Conservation (phyloP, 2,329 filamentous ascomycete genomes). For the Colletotrichum falcatum region DNA sequence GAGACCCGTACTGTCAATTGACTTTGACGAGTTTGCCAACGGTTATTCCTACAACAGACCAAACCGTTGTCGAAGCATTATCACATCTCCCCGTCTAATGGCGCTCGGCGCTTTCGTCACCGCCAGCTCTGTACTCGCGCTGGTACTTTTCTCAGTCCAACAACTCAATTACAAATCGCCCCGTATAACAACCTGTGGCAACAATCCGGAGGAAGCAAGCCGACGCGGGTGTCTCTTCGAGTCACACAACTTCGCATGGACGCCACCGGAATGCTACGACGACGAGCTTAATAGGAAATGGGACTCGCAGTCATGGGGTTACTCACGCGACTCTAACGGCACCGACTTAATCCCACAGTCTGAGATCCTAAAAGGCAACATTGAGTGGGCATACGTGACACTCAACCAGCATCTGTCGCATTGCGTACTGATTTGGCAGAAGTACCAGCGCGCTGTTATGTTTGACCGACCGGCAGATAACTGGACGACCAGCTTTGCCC, state of each 20-base stretch:
- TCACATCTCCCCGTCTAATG: too few species aligned
- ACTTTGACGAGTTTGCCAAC: too few species aligned
- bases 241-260: conserved; percentile 3
- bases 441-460: neutral
- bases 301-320: neutral
- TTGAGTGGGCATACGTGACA: neutral
- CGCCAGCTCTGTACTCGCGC: too few species aligned
- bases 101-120: too few species aligned
- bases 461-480: neutral
- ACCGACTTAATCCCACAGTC: neutral
- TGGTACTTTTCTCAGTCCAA: too few species aligned
- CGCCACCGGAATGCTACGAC: neutral
- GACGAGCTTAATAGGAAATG: neutral
- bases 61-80: too few species aligned
- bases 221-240: neutral
- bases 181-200: neutral
- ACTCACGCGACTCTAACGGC: neutral
- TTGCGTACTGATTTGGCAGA: neutral
- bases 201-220: neutral
- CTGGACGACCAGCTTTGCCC: neutral
- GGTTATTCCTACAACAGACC: too few species aligned
- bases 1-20: too few species aligned
- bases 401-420: neutral
- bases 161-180: too few species aligned
- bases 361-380: neutral